Conservation (phyloP, 2,329 filamentous ascomycete genomes). For the Biscogniauxia marginata region DNA sequence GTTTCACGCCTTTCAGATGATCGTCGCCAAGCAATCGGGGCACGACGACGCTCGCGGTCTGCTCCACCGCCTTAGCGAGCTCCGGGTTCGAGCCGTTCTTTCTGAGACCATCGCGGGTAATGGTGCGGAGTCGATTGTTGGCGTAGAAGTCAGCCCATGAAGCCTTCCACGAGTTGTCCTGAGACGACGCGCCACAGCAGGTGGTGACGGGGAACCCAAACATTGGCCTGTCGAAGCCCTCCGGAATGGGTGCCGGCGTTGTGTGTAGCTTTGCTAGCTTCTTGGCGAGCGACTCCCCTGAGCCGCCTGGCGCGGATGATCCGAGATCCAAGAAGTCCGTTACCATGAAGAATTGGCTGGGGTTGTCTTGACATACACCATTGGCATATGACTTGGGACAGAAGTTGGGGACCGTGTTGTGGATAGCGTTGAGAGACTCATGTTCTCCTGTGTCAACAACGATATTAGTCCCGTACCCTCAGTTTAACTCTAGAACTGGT, state of each 20-base stretch:
- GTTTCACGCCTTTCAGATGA: slow-evolving; percentile 63
- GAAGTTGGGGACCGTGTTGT: slow-evolving; percentile 67
- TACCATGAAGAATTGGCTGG: slow-evolving; percentile 56
- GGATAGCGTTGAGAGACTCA: slow-evolving; percentile 79
- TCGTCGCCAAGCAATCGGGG: slow-evolving; percentile 71
- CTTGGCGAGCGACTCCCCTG: slow-evolving; percentile 61
- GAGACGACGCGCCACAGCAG: slow-evolving; percentile 81
- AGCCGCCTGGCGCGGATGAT: slow-evolving; percentile 40
- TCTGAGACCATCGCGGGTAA: slow-evolving; percentile 56
- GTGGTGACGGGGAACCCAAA: slow-evolving; percentile 86
- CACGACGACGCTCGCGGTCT: slow-evolving; percentile 63
- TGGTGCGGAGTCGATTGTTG: slow-evolving; percentile 66
- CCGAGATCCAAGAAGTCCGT: slow-evolving; percentile 79
- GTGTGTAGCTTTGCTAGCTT: slow-evolving; percentile 80
- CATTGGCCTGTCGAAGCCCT: slow-evolving; percentile 56
- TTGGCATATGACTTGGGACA: slow-evolving; percentile 75
- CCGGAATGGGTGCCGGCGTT: slow-evolving; percentile 66
- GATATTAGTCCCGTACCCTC: slow-evolving; percentile 31
- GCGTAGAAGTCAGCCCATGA: slow-evolving; percentile 88
- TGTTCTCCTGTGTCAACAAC: slow-evolving; percentile 67
- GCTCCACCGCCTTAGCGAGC: slow-evolving; percentile 63
- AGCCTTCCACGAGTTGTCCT: slow-evolving; percentile 71
- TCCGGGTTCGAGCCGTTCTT: slow-evolving; percentile 65
- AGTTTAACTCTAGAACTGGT: not conserved
- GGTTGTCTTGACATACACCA: slow-evolving; percentile 56